Evolutionary conservation across 352 stramenopile species (phyloP), one percentile per base, ranked within the genome.

Genomic region (Phytopythium kandeliae): DNA sequence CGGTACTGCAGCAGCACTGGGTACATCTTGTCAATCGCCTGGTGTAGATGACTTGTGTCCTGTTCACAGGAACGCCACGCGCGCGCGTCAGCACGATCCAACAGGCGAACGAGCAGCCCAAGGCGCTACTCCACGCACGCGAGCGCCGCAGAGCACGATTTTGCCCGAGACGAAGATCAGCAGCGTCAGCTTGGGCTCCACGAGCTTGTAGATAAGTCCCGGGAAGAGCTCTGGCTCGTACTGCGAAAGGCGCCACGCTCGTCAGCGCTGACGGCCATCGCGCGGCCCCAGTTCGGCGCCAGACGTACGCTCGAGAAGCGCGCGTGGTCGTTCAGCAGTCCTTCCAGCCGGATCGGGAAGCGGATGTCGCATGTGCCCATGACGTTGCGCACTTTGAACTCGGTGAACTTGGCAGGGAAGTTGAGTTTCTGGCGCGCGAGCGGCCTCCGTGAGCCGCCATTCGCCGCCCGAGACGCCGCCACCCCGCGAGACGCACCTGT

Each of bases 151-250:
- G 16, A 99, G 96, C 21, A 99, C 96, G 51, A 99, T 85, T 67
- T 99, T 99, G 30, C 97, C 97, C 22, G 88, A 98, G 12, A 99
- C 97, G 70, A 99, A 99, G 55, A 99, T 98, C 25, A 99, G 63
- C 22, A 99, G 69, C n/a, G 98, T 98, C n/a, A 98, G 85, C 63
- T 98, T 97, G 22, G 97, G 96, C 47, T 89, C 79, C 3, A 98
- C 69, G 67, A 99, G 86, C 42, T 97, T 87, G 79, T 99, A 99
- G 61, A 99, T 98, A 21, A 99, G 77, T 10, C 97, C 97, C 11
- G 97, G 95, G 71, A 99, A 99, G n/a, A 99, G 72, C 62, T 99
- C 97, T 0, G 97, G 97, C 59, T 99, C 97, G 68, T 99, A 99
- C 99, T 99, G 30, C 96, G n/a, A 28, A 3, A 9, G 4, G 21